phyloP scores from a whole-genome alignment of 1,139 yeast species.

The Saccharomycopsis hybrid region DNA sequence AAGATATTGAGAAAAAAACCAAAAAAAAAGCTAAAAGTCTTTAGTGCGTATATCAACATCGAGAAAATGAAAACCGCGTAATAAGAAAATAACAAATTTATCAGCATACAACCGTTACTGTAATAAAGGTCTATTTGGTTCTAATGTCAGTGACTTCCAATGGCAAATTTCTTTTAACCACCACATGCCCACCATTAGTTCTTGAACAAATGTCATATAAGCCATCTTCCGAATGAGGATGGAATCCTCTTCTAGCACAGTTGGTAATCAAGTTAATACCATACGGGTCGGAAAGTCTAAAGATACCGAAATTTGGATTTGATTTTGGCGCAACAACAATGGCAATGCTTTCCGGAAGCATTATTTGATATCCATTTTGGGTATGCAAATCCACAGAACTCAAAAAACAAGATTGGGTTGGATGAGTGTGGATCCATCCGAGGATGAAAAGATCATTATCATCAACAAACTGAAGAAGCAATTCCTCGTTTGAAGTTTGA shows the following conservation, averaged over 20 bases:
- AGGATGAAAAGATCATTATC: constrained; percentile 46
- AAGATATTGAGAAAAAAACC: too few species aligned
- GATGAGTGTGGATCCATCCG: constrained; percentile 69
- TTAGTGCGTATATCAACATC: neutral
- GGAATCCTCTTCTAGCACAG: constrained; percentile 44
- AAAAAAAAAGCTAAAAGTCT: neutral
- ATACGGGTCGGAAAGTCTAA: constrained; percentile 55
- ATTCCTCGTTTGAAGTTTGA: constrained; percentile 49
- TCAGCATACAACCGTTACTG: too few species aligned
- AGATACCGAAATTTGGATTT: constrained; percentile 45
- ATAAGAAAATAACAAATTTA: too few species aligned
- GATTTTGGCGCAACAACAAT: constrained; percentile 52
- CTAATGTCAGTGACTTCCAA: constrained; percentile 41
- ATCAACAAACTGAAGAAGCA: constrained; percentile 46
- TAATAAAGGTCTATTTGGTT: constrained; percentile 1
- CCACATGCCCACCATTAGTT: constrained; percentile 42
- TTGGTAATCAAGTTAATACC: constrained; percentile 46
- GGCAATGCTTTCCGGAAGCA: constrained; percentile 63
- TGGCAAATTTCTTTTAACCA: constrained; percentile 37
- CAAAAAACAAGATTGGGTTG: constrained; percentile 57
- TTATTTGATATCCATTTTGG: constrained; percentile 55
- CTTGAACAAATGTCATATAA: constrained; percentile 41
- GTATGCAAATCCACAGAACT: constrained; percentile 59
- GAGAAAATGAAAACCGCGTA: too few species aligned
- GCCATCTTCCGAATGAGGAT: constrained; percentile 46